These are phyloP conservation scores for Citrus medica DNA, from an alignment of 345 rosid genomes.

Conservation along the genomic window DNA sequence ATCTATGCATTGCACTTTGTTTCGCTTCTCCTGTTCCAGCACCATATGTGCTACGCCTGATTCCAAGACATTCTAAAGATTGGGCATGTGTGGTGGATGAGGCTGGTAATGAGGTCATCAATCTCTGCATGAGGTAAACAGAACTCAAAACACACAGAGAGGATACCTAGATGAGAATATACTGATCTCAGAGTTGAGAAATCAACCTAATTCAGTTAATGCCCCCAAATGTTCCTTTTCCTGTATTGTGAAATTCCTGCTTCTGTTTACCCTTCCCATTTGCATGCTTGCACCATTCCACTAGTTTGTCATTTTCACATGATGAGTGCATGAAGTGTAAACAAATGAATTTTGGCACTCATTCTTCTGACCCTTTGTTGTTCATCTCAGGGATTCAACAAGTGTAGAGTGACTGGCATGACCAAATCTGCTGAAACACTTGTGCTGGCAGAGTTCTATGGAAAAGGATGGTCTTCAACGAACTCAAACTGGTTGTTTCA, in stretches of 20 bases:
- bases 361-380: neutral
- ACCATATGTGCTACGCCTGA: conserved; percentile 17
- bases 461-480: conserved; percentile 20
- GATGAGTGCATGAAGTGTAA: too few relatives aligned
- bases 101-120: conserved; percentile 16
- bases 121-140: conserved; percentile 22
- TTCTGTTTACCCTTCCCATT: neutral
- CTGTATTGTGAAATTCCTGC: neutral
- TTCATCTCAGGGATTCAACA: conserved; percentile 8
- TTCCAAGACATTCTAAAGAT: neutral
- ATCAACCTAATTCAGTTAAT: neutral
- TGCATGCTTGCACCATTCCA: neutral
- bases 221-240: neutral
- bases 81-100: conserved; percentile 3
- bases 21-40: conserved; percentile 28
- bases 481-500: conserved; percentile 16
- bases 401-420: conserved; percentile 3
- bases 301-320: neutral
- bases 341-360: too few relatives aligned
- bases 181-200: neutral
- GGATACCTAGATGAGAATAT: neutral
- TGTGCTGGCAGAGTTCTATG: conserved; percentile 20
- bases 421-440: conserved; percentile 6
- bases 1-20: conserved; percentile 24
- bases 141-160: neutral